phyloP scores from a whole-genome alignment of 2,329 filamentous ascomycete genomes.

The Thermoascus crustaceus region DNA sequence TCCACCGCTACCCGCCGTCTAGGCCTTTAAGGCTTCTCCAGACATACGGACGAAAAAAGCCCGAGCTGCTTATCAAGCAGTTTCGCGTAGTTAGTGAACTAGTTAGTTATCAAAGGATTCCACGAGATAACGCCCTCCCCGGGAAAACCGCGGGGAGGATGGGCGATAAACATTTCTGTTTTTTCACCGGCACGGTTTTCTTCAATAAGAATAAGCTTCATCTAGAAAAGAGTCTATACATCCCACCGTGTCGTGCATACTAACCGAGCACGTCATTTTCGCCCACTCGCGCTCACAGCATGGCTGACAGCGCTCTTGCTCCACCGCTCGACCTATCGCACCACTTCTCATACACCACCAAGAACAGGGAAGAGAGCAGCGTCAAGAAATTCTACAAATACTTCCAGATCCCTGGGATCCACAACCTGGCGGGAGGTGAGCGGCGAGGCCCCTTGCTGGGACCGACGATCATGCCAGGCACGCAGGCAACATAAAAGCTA shows the following conservation, averaged over 20 bases:
- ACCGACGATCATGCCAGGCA: too few relatives aligned
- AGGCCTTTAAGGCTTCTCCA: too few relatives aligned
- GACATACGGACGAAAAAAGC: background rate
- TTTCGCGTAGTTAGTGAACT: background rate
- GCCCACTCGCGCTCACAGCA: too few relatives aligned
- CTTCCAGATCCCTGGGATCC: constrained; percentile 57
- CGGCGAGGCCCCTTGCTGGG: constrained; percentile 4
- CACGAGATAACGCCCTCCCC: background rate
- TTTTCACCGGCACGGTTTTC: too few relatives aligned
- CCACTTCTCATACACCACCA: constrained; percentile 64
- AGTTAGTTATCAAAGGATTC: too few relatives aligned
- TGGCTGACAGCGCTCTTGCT: constrained; percentile 27
- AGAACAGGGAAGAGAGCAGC: constrained; percentile 53
- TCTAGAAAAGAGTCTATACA: too few relatives aligned
- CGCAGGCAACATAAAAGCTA: background rate
- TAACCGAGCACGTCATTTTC: too few relatives aligned
- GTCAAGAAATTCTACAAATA: constrained; percentile 85
- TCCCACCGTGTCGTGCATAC: too few relatives aligned
- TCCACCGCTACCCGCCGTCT: too few relatives aligned
- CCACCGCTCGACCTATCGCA: constrained; percentile 68
- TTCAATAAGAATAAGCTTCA: too few relatives aligned
- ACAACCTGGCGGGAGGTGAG: constrained; percentile 53
- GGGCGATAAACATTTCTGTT: too few relatives aligned
- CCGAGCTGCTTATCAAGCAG: constrained; percentile 1
- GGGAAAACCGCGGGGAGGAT: too few relatives aligned